These are phyloP conservation scores for Parathielavia hyrcaniae DNA, from an alignment of 495 filamentous ascomycete genomes.

Conservation along the genomic window DNA sequence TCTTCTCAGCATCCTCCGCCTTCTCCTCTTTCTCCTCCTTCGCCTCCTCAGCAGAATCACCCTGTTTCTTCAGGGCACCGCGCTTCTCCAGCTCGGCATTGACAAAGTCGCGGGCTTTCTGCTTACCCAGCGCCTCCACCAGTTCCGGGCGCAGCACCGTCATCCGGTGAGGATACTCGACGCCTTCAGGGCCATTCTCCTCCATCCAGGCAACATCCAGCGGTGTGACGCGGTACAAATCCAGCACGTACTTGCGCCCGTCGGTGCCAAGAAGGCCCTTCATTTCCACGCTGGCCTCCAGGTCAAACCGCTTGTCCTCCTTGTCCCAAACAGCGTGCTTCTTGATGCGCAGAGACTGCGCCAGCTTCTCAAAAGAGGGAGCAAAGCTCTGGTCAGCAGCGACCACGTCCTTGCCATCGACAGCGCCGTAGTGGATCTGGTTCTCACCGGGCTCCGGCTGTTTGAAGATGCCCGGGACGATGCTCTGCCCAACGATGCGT, in stretches of 20 bases:
- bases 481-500: constrained; percentile 95
- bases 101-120: constrained; percentile 82
- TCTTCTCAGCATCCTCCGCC: constrained; percentile 27
- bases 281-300: constrained; percentile 95
- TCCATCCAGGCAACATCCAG: constrained; percentile 89
- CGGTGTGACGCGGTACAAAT: constrained; percentile 90
- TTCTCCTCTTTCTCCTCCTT: constrained; percentile 23
- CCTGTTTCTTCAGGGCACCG: constrained; percentile 30
- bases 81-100: constrained; percentile 63
- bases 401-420: constrained; percentile 94
- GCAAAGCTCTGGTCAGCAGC: constrained; percentile 82
- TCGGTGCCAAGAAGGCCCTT: constrained; percentile 98
- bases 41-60: constrained; percentile 11
- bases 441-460: constrained; percentile 95
- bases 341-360: constrained; percentile 80
- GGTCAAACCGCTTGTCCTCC: constrained; percentile 78
- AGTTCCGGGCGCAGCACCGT: constrained; percentile 84
- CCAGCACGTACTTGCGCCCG: constrained; percentile 92
- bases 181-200: constrained; percentile 46
- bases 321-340: constrained; percentile 98
- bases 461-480: constrained; percentile 98
- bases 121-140: constrained; percentile 73
- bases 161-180: constrained; percentile 89
- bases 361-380: constrained; percentile 80
- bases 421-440: constrained; percentile 97